Evolutionary conservation across 2,329 filamentous ascomycete species (phyloP).

Genomic region (Cadophora luteo-olivacea): DNA sequence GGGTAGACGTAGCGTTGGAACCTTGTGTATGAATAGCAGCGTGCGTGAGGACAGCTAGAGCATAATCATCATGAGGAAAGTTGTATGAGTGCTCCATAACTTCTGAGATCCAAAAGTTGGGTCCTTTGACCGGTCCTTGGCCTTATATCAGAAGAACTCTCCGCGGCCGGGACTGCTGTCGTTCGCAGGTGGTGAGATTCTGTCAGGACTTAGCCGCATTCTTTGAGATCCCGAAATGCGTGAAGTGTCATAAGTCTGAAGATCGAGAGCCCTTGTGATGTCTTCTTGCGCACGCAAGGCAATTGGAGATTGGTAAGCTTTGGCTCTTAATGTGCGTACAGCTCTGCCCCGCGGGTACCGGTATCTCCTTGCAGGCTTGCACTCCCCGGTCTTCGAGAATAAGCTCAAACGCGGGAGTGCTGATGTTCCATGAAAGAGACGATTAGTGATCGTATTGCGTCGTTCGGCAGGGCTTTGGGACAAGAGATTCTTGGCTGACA

Average conservation of each 20-base stretch:
- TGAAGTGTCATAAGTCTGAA: slow-evolving; percentile 3
- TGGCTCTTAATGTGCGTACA: slow-evolving; percentile 15
- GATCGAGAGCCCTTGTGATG: neutral
- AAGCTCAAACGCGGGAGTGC: slow-evolving; percentile 5
- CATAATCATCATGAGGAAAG: slow-evolving; percentile 37
- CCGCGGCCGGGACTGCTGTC: neutral
- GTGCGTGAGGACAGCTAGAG: slow-evolving; percentile 39
- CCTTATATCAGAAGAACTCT: neutral
- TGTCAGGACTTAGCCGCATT: neutral
- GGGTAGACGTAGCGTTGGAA: slow-evolving; percentile 3
- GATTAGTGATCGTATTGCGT: slow-evolving; percentile 14
- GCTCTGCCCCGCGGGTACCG: neutral
- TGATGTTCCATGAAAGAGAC: neutral
- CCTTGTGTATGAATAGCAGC: slow-evolving; percentile 36
- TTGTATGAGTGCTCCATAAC: slow-evolving; percentile 34
- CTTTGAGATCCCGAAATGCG: slow-evolving; percentile 7
- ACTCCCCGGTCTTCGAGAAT: neutral
- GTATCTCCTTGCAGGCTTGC: neutral
- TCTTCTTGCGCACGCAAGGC: slow-evolving; percentile 13
- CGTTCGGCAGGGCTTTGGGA: neutral
- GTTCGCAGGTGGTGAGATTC: slow-evolving; percentile 7
- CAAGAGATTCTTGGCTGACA: neutral
- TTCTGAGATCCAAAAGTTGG: slow-evolving; percentile 7
- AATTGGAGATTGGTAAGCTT: slow-evolving; percentile 18
- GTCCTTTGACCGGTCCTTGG: neutral